A percentile compares a stretch with the other conserved stretches of the same genome.
Conservation (phyloP, 768 basidiomycete species). For the Trametes punicea region DNA sequence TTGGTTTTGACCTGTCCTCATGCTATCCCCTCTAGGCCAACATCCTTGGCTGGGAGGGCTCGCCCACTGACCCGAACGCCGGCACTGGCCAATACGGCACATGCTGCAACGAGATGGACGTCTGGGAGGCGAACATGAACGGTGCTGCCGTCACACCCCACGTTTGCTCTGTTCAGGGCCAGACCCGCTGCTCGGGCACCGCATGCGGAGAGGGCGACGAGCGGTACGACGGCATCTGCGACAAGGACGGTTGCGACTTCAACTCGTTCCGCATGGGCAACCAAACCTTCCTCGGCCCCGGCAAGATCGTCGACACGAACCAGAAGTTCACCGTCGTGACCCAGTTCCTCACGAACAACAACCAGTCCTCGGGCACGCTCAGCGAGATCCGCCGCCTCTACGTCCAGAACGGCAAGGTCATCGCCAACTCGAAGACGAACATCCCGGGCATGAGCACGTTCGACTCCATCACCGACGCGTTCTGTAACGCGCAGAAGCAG, state of each 20-base stretch:
- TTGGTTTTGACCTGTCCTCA: conserved; percentile 8
- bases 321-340: conserved; percentile 55
- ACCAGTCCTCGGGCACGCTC: conserved; percentile 45
- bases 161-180: conserved; percentile 37
- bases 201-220: conserved; percentile 33
- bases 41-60: conserved; percentile 26
- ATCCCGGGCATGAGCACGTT: conserved; percentile 41
- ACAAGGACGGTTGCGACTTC: conserved; percentile 59
- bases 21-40: conserved; percentile 30
- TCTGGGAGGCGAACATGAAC: conserved; percentile 35
- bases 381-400: conserved; percentile 54
- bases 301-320: conserved; percentile 48
- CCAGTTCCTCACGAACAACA: conserved; percentile 50
- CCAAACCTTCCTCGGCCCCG: conserved; percentile 45
- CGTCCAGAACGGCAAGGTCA: conserved; percentile 52
- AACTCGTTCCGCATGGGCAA: conserved; percentile 59
- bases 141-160: conserved; percentile 31
- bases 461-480: conserved; percentile 48
- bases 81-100: conserved; percentile 30
- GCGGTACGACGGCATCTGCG: conserved; percentile 46
- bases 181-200: conserved; percentile 45
- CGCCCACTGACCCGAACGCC: conserved; percentile 26
- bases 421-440: conserved; percentile 48
- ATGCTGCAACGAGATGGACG: conserved; percentile 36
- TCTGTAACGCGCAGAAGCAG: conserved; percentile 46